Evolutionary conservation across 2,329 filamentous ascomycete genomes (phyloP), one percentile per base, ranked within the genome.

Genomic region (Cordyceps javanica): DNA sequence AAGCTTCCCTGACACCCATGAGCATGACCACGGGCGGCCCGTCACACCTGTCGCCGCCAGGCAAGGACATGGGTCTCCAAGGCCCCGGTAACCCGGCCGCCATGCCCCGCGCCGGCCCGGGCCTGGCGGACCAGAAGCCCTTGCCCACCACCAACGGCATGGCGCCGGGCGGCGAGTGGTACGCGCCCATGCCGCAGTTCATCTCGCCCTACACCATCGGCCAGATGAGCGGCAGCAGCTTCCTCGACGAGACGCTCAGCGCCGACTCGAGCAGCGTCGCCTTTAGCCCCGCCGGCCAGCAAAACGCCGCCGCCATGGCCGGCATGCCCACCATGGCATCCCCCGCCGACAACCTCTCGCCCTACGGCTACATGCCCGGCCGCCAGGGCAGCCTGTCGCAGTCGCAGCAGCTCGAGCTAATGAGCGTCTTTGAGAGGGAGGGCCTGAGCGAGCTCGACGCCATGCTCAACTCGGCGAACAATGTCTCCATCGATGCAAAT

Each of bases 401-500:
- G 62, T 83, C 90, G 66, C 90, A 95, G 71, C 90, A 94, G 71
- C 74, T 87, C 61, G 89, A 96, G 74, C 76, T 96, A 38, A 91
- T 95, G 88, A 84, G 86, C 57, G 85, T 86, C 50, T 79, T 96
- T 34, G 89, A 94, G 70, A 88, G 77, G 63, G 82, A 87, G 62
- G 85, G 84, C 0, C 73, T 86, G 67, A 75, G 74, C 26, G 83
- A 86, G 52, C 86, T 87, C 63, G 79, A 86, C 62, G 77, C 77
- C 14, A 83, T 84, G 57, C 70, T 87, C 63, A 83, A 73, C 72
- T 72, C 67, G 2, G 67, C 63, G 1, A 64, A 62, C 10, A 59
- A 62, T 11, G 61, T 72, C 58, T 55, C 67, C 3, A 49, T 53
- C 36, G 69, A 66, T 52, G 63, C 62, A 10, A 65, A 64, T 51